Evolutionary conservation across 306 rosid species (phyloP), one percentile per base, ranked within the genome.

Genomic region (Spatholobus suberectus): DNA sequence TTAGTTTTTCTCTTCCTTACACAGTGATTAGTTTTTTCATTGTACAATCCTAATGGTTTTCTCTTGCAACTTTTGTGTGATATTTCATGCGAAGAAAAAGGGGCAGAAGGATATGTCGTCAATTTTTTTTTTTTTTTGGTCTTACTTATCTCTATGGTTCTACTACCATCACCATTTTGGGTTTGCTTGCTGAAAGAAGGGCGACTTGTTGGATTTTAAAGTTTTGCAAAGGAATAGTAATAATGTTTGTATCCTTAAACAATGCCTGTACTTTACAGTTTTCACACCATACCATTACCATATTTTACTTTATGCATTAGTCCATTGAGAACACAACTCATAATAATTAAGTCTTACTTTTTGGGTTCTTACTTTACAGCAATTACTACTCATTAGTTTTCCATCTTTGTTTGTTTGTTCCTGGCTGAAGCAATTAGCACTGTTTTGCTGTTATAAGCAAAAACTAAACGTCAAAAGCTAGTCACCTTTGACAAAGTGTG

Each of bases 171-270:
- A 65, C 78, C 32, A 10, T 52, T 78, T 82, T 80, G 71, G 84
- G 49, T 51, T 75, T 82, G 79, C 74, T 76, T 77, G 58, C 80
- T 85, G 87, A 85, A 87, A 81, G 81, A 66, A 69, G 73, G 81
- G 80, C 73, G 78, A 72, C 80, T 70, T 72, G 87, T 73, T 75
- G 80, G 73, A 47, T 62, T 68, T 82, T 77, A 82, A 21, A 80
- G 85, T 84, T 83, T 81, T 83, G 85, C 91, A 55, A 81, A 86
- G 51, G 57, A 90, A 86, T 81, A 86, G 90, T 87, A 83, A 69
- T 67, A 10, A 86, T 86, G 87, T 75, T 88, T 85, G 81, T 77
- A 78, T 79, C 82, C 86, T 83, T 78, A 68, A 88, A 89, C 78
- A 59, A 86, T 80, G 80, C 63, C 46, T 67, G 80, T 70, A 70